Evolutionary conservation across 306 rosid species (phyloP), one percentile per base, ranked within the genome.

Genomic region (Cicer bijugum): DNA sequence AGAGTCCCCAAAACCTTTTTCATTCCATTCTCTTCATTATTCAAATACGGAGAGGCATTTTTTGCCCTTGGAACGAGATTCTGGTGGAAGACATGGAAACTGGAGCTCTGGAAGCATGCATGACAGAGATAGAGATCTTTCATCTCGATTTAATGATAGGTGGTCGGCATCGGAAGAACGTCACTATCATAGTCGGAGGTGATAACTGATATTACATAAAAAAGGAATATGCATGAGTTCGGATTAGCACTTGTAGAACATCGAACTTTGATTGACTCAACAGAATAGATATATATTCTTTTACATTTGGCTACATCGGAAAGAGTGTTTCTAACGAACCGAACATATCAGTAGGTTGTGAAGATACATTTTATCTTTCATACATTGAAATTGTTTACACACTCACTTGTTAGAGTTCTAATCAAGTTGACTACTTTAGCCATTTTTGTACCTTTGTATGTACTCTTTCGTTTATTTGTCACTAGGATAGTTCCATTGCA

Each of bases 161-260:
- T 56, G 58, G 76, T 50, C 69, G 43, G 89, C 82, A 12, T 50
- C 69, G 43, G 89, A 83, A 12, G 86, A 85, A 50, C 78, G 81
- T 38, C 76, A 87, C 60, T 46, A 79, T 79, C 86, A 80, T 38
- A 85, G 87, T 71, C 75, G 86, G 77, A 80, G 93, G 85, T 90
- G 63, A 82, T 50, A 17, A 44, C 37, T 42, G 10, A n/a, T 46
- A 14, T 39, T 53, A 39, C 20, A 38, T 56, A 47, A 64, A 68
- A 53, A 35, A 39, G 56, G 69, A 44, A 50, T 15, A 19, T 39
- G 5, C 6, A 3, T 42, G 38, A 17, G 71, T 65, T 65, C 38
- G 7, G 17, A 65, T 65, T 65, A 43, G 71, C 35, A 11, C 14
- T 65, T 6, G 15, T 19, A 65, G 39, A 65, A 5, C 37, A 43